These are phyloP conservation scores for Amanita polypyramis DNA, from an alignment of 768 basidiomycete species.

Conservation along the genomic window DNA sequence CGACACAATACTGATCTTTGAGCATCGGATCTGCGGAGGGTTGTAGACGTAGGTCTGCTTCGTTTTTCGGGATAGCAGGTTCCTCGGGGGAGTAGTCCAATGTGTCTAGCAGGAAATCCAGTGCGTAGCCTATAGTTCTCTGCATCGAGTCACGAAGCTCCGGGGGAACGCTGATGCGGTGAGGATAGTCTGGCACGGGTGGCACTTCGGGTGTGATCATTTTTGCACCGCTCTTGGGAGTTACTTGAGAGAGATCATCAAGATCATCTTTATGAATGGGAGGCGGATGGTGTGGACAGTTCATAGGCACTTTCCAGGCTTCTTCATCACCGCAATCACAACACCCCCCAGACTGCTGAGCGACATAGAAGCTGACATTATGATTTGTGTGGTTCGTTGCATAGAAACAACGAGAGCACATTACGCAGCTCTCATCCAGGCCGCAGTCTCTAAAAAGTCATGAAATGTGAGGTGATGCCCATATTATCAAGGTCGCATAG, in stretches of 20 bases:
- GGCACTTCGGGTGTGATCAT: conserved; percentile 43
- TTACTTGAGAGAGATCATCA: conserved; percentile 20
- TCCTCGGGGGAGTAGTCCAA: conserved; percentile 79
- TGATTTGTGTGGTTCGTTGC: conserved; percentile 80
- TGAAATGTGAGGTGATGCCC: neutral
- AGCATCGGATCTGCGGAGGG: conserved; percentile 70
- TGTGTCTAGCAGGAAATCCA: conserved; percentile 79
- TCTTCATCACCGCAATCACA: conserved; percentile 94
- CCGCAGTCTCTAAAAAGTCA: conserved; percentile 68
- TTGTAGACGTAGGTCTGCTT: conserved; percentile 63
- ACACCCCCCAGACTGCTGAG: conserved; percentile 84
- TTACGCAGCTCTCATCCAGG: conserved; percentile 79
- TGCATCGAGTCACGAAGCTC: conserved; percentile 69
- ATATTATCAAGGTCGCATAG: neutral
- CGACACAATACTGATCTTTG: conserved; percentile 70
- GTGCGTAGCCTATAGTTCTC: conserved; percentile 60
- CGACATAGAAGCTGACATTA: conserved; percentile 89
- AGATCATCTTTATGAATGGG: conserved; percentile 17
- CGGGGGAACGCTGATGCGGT: conserved; percentile 43
- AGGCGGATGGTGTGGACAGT: conserved; percentile 71
- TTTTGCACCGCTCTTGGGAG: conserved; percentile 30
- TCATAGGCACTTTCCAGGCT: conserved; percentile 64
- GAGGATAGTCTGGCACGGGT: conserved; percentile 49
- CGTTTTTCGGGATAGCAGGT: conserved; percentile 50
- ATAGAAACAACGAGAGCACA: conserved; percentile 87